Base-by-base conservation (phyloP, 176 grass and related monocot genomes). In the Carex myosuroides region DNA sequence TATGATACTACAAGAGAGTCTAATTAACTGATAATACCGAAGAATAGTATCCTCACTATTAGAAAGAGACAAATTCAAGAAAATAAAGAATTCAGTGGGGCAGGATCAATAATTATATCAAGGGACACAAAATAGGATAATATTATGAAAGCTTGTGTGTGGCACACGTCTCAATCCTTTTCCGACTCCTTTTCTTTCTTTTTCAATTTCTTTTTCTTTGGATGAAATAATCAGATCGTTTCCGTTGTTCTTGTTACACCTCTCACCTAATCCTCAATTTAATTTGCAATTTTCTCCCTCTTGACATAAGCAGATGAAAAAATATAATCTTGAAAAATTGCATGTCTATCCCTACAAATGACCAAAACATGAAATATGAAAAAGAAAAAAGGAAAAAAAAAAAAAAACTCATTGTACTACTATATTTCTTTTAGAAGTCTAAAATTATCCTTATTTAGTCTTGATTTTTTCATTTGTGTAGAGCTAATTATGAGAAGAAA, bases 91-190 rank as follows among this genome's bases (percentile, higher is more conserved):
- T 71, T 57, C 29, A 59, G 10, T 73, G 66, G 63, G 33, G 9
- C 42, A 42, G 9, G 65, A 48, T 59, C 13, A 85, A 75, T 75
- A 60, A 73, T 72, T 41, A 57, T 16, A 57, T 16, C 29, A 75
- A 11, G 41, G 63, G 42, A 60, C n/a, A 26, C 18, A 64, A n/a
- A 39, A 85, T 24, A 64, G 18, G 69, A 85, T 78, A 56, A 55
- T 54, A 59, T 78, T 48, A 85, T 89, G 89, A 52, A 86, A 83
- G 50, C 54, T 79, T 91, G 89, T 91, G 87, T 44, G 76, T 55
- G 84, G 80, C 89, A 88, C 94, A 93, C 86, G 89, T 66, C 72
- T 59, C 70, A 76, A 60, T 60, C 58, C 61, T 72, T 84, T 58
- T 22, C 30, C 41, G 64, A 13, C 8, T 7, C n/a, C 77, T 59